A percentile compares a stretch with the other conserved stretches of the same genome.
Conservation (phyloP, 345 rosid genomes). For the Clarkia xantiana region DNA sequence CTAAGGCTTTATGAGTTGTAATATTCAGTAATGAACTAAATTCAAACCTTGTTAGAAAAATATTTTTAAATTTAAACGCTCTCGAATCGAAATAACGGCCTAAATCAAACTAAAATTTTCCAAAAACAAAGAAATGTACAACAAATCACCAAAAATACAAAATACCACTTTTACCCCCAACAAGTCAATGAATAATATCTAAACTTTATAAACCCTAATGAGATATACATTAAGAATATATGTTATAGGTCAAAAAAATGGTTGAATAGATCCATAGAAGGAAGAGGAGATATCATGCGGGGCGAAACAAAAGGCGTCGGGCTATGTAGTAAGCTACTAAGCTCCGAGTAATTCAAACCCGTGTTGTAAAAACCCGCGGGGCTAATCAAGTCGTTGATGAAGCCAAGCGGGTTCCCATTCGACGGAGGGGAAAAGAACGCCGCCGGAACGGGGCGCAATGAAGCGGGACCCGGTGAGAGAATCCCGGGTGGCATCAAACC, state of each 20-base stretch:
- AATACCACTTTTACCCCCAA: neutral
- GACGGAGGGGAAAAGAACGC: constrained; percentile 47
- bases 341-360: constrained; percentile 28
- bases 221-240: neutral
- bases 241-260: constrained; percentile 43
- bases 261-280: constrained; percentile 52
- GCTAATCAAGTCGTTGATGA: constrained; percentile 42
- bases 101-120: too few relatives aligned
- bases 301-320: constrained; percentile 40
- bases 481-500: constrained; percentile 41
- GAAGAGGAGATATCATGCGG: constrained; percentile 21
- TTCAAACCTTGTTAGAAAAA: too few relatives aligned
- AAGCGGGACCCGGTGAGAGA: constrained; percentile 60
- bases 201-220: neutral
- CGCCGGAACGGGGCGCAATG: constrained; percentile 45
- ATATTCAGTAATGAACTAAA: too few relatives aligned
- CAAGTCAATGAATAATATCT: neutral
- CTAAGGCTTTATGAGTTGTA: too few relatives aligned
- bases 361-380: constrained; percentile 28
- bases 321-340: constrained; percentile 37
- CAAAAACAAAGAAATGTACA: too few relatives aligned
- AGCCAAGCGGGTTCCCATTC: constrained; percentile 31
- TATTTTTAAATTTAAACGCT: too few relatives aligned
- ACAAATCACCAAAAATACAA: too few relatives aligned
- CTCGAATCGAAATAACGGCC: too few relatives aligned